These are phyloP conservation scores for Elsinoe arachidis DNA, from an alignment of 2,329 filamentous ascomycete species.

Conservation along the genomic window DNA sequence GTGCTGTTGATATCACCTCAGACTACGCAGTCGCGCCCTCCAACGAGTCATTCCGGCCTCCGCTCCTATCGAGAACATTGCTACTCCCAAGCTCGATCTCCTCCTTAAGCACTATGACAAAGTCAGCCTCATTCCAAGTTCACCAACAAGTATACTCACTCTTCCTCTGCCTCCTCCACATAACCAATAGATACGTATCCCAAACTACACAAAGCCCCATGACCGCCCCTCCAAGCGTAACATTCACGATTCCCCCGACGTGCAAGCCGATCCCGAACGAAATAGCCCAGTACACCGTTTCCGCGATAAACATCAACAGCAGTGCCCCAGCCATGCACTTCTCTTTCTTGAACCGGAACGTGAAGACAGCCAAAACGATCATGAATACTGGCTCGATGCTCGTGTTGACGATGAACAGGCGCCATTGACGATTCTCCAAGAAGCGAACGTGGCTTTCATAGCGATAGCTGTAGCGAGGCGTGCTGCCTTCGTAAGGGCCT, in stretches of 20 bases:
- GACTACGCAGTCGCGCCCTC: too few relatives aligned
- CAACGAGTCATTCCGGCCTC: too few relatives aligned
- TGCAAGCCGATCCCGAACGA: neutral
- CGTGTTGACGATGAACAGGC: neutral
- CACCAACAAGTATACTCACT: neutral
- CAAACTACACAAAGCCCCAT: neutral
- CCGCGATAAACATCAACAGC: neutral
- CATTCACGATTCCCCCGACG: neutral
- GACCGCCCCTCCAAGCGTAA: neutral
- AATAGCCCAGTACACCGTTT: neutral
- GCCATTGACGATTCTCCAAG: too few relatives aligned
- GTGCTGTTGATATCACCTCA: too few relatives aligned
- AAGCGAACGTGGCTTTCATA: too few relatives aligned
- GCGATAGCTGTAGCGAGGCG: too few relatives aligned
- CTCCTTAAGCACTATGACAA: too few relatives aligned
- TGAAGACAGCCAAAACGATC: neutral
- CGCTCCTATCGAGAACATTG: too few relatives aligned
- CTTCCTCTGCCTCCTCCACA: too few relatives aligned
- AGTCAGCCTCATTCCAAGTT: neutral
- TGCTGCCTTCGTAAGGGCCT: too few relatives aligned
- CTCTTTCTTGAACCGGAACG: neutral
- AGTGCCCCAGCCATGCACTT: neutral
- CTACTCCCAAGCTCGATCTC: too few relatives aligned
- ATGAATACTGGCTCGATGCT: neutral
- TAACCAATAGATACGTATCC: neutral